Evolutionary conservation across 2,329 filamentous ascomycete species (phyloP).

Genomic region (Scorias spongiosa): DNA sequence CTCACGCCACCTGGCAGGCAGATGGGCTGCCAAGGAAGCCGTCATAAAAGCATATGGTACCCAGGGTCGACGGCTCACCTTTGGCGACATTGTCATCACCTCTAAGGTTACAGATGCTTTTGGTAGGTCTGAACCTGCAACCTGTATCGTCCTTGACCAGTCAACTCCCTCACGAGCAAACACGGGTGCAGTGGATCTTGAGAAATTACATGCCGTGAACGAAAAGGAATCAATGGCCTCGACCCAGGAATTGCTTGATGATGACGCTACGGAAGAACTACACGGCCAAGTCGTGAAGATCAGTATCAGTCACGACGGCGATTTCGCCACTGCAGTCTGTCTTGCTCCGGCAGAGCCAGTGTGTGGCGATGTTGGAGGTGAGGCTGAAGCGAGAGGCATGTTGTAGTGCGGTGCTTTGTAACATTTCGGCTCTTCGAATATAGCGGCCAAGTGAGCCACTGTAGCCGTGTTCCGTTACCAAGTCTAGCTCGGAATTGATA

Average conservation of each 20-base stretch:
- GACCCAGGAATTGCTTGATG: background rate
- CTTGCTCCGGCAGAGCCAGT: constrained; percentile 29
- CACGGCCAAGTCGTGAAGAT: constrained; percentile 46
- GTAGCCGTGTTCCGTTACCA: too few relatives aligned
- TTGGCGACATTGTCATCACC: constrained; percentile 27
- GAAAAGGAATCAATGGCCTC: background rate
- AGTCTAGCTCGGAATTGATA: too few relatives aligned
- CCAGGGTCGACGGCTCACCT: constrained; percentile 22
- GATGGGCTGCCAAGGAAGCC: constrained; percentile 65
- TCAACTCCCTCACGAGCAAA: background rate
- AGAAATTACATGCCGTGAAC: background rate
- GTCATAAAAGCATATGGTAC: constrained; percentile 45
- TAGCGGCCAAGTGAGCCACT: too few relatives aligned
- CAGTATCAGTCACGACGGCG: constrained; percentile 77
- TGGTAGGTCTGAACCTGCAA: constrained; percentile 15
- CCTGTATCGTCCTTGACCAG: background rate
- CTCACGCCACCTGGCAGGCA: constrained; percentile 11
- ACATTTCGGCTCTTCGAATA: too few relatives aligned
- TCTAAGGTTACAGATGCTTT: constrained; percentile 42
- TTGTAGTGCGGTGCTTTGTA: background rate
- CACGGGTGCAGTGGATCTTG: background rate
- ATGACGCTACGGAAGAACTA: background rate
- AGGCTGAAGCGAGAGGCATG: constrained; percentile 9
- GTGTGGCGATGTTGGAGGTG: constrained; percentile 15
- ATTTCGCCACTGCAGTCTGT: constrained; percentile 61